These are phyloP conservation scores for Capronia americana DNA, from an alignment of 2,329 filamentous ascomycete species.

Conservation along the genomic window DNA sequence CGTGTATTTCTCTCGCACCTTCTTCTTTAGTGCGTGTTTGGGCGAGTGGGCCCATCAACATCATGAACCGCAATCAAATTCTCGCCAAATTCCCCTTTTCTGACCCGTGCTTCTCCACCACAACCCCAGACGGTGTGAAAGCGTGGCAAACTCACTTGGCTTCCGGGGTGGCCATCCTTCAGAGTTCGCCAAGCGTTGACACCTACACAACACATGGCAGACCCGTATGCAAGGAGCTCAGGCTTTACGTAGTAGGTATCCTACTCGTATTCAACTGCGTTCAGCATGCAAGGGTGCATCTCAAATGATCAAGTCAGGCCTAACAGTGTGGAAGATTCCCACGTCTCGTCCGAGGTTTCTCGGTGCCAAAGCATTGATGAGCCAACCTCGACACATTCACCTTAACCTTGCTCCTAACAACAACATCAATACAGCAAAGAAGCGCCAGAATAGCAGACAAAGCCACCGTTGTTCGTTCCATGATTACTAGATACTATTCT, in stretches of 20 bases:
- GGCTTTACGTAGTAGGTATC: neutral
- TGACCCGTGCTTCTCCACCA: neutral
- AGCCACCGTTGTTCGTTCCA: neutral
- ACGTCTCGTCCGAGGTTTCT: neutral
- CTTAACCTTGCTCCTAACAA: neutral
- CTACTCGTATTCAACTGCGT: neutral
- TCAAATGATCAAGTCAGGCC: no score
- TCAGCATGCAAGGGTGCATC: neutral
- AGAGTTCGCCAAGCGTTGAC: neutral
- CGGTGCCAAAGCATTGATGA: neutral
- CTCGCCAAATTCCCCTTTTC: slow-evolving; percentile 1
- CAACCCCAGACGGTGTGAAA: neutral
- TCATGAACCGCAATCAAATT: neutral
- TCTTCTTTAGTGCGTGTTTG: neutral
- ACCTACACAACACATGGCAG: neutral
- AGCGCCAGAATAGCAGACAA: neutral
- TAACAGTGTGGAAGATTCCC: neutral
- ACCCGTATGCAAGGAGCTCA: neutral
- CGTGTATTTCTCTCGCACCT: neutral
- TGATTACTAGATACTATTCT: slow-evolving; percentile 1
- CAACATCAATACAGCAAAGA: neutral
- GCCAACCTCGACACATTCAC: neutral
- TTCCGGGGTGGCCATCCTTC: neutral
- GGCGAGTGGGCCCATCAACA: neutral
- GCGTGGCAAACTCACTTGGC: neutral